Conservation (phyloP, 306 rosid species). For the Citrullus mucosospermus region DNA sequence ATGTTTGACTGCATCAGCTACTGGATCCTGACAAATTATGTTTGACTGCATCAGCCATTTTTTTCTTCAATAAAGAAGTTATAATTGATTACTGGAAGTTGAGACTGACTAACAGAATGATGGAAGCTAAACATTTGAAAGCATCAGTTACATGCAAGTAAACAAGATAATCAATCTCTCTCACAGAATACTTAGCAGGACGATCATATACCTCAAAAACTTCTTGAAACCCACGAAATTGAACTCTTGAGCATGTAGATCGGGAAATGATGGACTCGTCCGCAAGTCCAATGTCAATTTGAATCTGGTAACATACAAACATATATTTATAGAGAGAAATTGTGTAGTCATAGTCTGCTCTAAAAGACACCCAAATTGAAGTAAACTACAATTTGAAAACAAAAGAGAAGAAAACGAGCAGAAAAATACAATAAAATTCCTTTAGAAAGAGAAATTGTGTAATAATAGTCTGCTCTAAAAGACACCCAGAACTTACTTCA, state of each 20-base stretch:
- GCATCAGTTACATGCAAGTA: not conserved
- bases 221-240: constrained; percentile 70
- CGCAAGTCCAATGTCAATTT: constrained; percentile 63
- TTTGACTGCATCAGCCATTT: too few species aligned
- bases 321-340: not conserved
- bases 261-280: constrained; percentile 48
- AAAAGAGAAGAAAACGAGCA: not conserved
- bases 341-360: not conserved
- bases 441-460: not conserved
- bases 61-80: not conserved
- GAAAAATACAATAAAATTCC: not conserved
- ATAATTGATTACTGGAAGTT: not conserved
- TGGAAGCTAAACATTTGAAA: not conserved
- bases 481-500: not conserved
- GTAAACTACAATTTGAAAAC: not conserved
- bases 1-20: constrained; percentile 35
- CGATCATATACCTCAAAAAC: constrained; percentile 42
- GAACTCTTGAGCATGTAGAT: constrained; percentile 57
- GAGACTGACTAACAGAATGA: not conserved
- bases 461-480: not conserved
- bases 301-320: constrained; percentile 36
- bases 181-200: not conserved
- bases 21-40: constrained; percentile 40
- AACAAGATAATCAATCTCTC: not conserved
- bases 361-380: not conserved